Conservation (phyloP, 129 eudicot genomes). For the Flaveria bidentis region DNA sequence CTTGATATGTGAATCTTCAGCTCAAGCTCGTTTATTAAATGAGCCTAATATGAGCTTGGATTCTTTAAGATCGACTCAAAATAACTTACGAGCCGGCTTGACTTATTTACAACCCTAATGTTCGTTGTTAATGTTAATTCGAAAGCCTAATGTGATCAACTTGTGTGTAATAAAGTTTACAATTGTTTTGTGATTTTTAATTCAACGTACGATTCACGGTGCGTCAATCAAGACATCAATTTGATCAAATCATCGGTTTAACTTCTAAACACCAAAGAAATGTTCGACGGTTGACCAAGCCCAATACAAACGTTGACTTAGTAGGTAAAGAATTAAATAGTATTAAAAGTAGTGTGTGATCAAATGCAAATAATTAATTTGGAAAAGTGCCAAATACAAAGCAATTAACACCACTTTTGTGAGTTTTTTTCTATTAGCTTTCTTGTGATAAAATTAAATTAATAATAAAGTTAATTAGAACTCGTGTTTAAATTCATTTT, state of each 20-base stretch:
- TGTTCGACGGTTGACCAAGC: conserved; percentile 10
- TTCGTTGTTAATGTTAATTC: no score
- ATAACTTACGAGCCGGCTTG: no score
- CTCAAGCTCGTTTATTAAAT: no score
- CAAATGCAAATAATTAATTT: background rate
- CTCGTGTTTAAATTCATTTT: background rate
- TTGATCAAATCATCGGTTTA: no score
- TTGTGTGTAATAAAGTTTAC: no score
- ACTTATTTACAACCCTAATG: no score
- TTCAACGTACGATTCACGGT: background rate
- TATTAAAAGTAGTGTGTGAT: background rate
- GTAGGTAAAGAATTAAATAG: background rate
- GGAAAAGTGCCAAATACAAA: background rate
- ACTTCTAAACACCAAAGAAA: background rate
- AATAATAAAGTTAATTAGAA: no score
- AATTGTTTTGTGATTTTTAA: no score
- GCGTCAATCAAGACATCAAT: background rate
- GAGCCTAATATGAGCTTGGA: no score
- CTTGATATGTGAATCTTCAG: no score
- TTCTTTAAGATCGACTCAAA: no score
- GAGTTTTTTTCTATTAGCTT: background rate
- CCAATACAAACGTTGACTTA: background rate
- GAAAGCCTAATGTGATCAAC: no score
- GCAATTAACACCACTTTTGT: background rate
- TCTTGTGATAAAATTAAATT: background rate